Percentiles rank a stretch among this genome's conserved stretches.
These are phyloP conservation scores for Schwanniomyces etchellsii DNA, from an alignment of 1,139 yeast species.

Conservation along the genomic window DNA sequence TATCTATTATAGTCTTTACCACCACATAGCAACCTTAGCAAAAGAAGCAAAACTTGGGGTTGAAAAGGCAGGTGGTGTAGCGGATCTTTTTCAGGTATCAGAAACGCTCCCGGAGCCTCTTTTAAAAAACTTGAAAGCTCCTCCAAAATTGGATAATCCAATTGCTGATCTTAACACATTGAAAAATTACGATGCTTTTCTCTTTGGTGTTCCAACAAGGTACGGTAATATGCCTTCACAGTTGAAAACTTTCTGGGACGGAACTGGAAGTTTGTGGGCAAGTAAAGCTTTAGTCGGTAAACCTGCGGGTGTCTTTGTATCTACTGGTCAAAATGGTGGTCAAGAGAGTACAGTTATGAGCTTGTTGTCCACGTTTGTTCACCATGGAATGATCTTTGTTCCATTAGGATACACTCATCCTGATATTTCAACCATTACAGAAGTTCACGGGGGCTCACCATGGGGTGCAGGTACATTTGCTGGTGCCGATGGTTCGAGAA, in stretches of 20 bases:
- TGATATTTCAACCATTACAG: conserved; percentile 22
- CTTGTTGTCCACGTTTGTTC: conserved; percentile 27
- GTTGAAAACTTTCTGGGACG: conserved; percentile 34
- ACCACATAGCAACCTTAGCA: conserved; percentile 31
- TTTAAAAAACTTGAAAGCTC: conserved; percentile 26
- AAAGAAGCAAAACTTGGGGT: conserved; percentile 29
- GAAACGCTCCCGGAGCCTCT: conserved; percentile 29
- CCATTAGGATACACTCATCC: conserved; percentile 34
- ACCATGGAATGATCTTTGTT: conserved; percentile 33
- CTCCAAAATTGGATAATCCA: conserved; percentile 28
- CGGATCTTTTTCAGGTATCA: conserved; percentile 32
- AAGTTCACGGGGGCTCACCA: conserved; percentile 36
- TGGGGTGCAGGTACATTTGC: conserved; percentile 41
- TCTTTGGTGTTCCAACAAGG: conserved; percentile 37
- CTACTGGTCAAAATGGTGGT: conserved; percentile 37
- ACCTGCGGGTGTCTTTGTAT: conserved; percentile 32
- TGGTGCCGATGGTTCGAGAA: conserved; percentile 32
- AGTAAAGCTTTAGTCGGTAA: conserved; percentile 30
- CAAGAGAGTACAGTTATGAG: conserved; percentile 33
- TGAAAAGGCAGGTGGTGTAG: conserved; percentile 33
- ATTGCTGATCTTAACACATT: conserved; percentile 27
- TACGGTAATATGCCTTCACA: conserved; percentile 35
- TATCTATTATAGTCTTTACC: conserved; percentile 32
- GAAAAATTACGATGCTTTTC: conserved; percentile 29
- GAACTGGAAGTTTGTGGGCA: conserved; percentile 37